Evolutionary conservation across 768 basidiomycete genomes (phyloP), one percentile per base, ranked within the genome.

Genomic region (Hortiboletus campestris): DNA sequence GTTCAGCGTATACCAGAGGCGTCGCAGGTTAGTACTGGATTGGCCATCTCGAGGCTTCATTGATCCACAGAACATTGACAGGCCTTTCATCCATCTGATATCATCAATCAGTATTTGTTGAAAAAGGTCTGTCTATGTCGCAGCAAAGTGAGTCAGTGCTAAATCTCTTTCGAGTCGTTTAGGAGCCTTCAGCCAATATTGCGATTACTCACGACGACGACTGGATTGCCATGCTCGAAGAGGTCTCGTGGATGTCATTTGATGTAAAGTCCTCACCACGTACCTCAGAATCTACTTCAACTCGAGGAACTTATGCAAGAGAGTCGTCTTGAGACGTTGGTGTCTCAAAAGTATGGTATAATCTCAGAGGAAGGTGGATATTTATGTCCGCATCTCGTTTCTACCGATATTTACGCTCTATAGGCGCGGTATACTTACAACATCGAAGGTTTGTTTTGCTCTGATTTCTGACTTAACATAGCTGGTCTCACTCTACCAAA

Each of bases 51-150:
- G 12, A 31, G 9, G 14, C 17, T 46, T 14, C 16, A 31, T 31
- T 10, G 3, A 39, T 38, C 17, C 10, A 4, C 11, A 49, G 14
- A 20, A 9, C 3, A 19, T 19, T 46, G 29, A 8, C 35, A 55
- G 53, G 14, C 44, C 0, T 61, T 61, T 36, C 61, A 63, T 46
- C 59, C 61, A 4, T 61, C 60, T 4, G 58, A 56, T n/a, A 35
- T 39, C 9, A 61, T 61, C 44, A 59, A 56, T 20, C 43, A 25
- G 35, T 51, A 46, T 44, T n/a, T 59, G 6, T 22, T 60, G 13
- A 4, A 16, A 3, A 47, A 51, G 49, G 48, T 56, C 1, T 11
- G 36, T 44, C 13, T 8, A 17, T 17, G 22, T 29, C 41, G 12
- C 6, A 41, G 16, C 1, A 12, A 3, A n/a, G 6, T 9, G 11